These are phyloP conservation scores for Acanthamoeba divionensis DNA, from an alignment of 208 protist genomes.

Conservation along the genomic window DNA sequence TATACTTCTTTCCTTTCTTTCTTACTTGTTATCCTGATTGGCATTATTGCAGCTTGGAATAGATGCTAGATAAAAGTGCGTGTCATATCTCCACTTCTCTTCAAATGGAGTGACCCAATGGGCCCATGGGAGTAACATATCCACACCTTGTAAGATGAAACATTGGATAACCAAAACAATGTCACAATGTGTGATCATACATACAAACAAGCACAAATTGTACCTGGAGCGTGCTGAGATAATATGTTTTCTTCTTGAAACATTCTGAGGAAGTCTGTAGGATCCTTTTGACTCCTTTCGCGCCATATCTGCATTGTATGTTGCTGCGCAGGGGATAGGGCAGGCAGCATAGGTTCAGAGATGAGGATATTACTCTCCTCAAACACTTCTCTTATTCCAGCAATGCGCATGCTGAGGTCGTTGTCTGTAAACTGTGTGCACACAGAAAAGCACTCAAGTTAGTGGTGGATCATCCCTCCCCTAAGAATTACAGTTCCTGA, in stretches of 20 bases:
- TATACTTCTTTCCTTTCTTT: too few relatives aligned
- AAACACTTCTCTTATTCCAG: slow-evolving; percentile 2
- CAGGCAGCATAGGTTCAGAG: neutral
- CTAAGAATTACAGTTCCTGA: neutral
- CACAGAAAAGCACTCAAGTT: neutral
- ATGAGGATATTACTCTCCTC: slow-evolving; percentile 26
- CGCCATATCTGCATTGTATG: neutral
- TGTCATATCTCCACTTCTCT: slow-evolving; percentile 48
- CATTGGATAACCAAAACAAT: neutral
- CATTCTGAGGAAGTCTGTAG: neutral
- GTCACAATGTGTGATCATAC: neutral
- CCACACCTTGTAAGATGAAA: neutral
- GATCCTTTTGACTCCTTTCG: neutral
- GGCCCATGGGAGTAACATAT: neutral
- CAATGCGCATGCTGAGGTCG: neutral
- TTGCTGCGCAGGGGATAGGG: neutral
- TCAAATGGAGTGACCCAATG: slow-evolving; percentile 35
- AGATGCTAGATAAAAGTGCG: neutral
- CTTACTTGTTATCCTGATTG: neutral
- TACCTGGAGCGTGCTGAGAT: neutral
- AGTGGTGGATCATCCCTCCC: too few relatives aligned
- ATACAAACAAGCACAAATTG: neutral
- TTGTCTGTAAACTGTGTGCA: neutral
- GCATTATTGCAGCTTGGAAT: neutral
- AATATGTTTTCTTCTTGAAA: neutral